These are phyloP conservation scores for Sphaerulina musiva DNA, from an alignment of 2,329 filamentous ascomycete species.

Conservation along the genomic window DNA sequence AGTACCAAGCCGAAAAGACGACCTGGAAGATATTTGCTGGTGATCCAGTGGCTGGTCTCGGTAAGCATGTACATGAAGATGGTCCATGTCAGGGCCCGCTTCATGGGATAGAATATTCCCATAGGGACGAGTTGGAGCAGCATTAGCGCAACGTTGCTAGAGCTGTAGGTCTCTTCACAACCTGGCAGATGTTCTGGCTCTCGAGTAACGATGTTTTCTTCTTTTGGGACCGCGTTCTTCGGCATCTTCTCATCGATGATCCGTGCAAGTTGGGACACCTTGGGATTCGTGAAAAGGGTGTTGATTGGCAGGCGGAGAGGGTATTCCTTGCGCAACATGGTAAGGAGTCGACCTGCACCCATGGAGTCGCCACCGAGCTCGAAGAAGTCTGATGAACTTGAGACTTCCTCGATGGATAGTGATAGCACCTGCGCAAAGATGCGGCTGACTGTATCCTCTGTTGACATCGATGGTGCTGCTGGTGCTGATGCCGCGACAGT, in stretches of 20 bases:
- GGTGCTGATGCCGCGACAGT: background rate
- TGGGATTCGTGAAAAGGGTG: constrained; percentile 47
- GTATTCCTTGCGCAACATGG: constrained; percentile 47
- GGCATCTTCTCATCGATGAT: constrained; percentile 34
- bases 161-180: constrained; percentile 42
- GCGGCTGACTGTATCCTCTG: constrained; percentile 39
- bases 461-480: constrained; percentile 1
- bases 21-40: constrained; percentile 38
- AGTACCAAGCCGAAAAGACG: constrained; percentile 46
- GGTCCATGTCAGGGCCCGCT: constrained; percentile 49
- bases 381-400: constrained; percentile 46
- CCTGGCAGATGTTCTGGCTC: constrained; percentile 29
- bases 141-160: constrained; percentile 46
- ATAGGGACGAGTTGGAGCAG: constrained; percentile 48
- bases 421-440: constrained; percentile 45
- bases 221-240: background rate
- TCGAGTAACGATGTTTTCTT: constrained; percentile 9
- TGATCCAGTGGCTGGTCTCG: constrained; percentile 38
- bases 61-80: constrained; percentile 46
- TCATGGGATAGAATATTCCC: constrained; percentile 46
- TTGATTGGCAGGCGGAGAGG: constrained; percentile 46
- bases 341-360: constrained; percentile 48
- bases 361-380: constrained; percentile 51
- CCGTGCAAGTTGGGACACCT: constrained; percentile 38
- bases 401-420: constrained; percentile 37